Percentiles rank a stretch among this genome's conserved stretches.
These are phyloP conservation scores for Prunus yedoensis DNA, from an alignment of 331 rosid genomes.

Conservation along the genomic window DNA sequence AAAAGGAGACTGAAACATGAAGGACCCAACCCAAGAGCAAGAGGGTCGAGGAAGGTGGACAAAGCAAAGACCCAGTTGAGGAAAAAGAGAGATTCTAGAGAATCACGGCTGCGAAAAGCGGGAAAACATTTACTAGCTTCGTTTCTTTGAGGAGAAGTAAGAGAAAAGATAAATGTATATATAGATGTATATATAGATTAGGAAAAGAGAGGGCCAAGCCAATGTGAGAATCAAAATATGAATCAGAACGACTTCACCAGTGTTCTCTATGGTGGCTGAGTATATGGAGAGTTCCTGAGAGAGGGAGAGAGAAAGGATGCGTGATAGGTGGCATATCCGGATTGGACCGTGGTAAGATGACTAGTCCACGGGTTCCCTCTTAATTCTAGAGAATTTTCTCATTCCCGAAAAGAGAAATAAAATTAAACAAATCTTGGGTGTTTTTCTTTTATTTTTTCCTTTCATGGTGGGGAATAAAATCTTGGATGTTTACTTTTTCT, in stretches of 20 bases:
- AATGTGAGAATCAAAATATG: conserved; percentile 17
- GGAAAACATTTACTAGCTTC: conserved; percentile 39
- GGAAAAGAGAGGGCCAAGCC: conserved; percentile 4
- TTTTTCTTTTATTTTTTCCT: too few relatives aligned
- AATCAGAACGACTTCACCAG: conserved; percentile 18
- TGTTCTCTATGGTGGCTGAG: conserved; percentile 12
- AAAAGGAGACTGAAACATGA: conserved; percentile 22
- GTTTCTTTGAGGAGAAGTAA: conserved; percentile 66
- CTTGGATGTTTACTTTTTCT: background rate
- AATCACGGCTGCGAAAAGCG: conserved; percentile 33
- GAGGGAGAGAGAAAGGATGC: background rate
- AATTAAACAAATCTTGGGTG: too few relatives aligned
- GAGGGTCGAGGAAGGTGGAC: conserved; percentile 9
- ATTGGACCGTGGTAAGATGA: conserved; percentile 21
- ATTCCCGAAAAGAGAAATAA: too few relatives aligned
- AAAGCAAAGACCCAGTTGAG: conserved; percentile 47
- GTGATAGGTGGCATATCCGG: conserved; percentile 28
- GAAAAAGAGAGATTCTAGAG: conserved; percentile 38
- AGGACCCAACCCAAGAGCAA: background rate
- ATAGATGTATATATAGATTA: background rate
- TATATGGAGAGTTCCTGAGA: conserved; percentile 8
- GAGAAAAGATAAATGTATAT: conserved; percentile 27
- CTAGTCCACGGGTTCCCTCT: background rate
- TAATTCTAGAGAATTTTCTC: too few relatives aligned
- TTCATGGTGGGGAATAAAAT: background rate